phyloP scores from a whole-genome alignment of 176 grass and related monocot species.

The Paspalum notatum region DNA sequence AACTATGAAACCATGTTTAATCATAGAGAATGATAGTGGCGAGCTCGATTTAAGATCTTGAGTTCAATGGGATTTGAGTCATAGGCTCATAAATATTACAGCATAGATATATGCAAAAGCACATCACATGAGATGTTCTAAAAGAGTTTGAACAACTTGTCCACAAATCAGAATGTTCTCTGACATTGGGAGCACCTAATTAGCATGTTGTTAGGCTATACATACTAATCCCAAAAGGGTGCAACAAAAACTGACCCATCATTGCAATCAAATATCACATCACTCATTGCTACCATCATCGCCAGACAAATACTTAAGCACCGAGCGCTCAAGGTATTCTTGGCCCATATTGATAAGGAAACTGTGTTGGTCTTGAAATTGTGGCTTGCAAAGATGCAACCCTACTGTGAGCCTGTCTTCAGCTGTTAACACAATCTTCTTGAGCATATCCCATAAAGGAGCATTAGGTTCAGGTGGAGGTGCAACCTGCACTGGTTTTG shows the following conservation, averaged over 20 bases:
- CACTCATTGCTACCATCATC: not conserved
- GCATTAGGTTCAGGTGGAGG: not conserved
- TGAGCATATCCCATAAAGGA: constrained; percentile 20
- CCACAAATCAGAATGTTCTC: not conserved
- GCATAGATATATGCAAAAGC: not conserved
- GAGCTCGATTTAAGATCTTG: no score
- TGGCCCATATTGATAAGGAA: constrained; percentile 15
- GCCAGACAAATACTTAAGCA: constrained; percentile 2
- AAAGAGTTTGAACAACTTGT: not conserved
- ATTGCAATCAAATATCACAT: not conserved
- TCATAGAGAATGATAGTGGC: not conserved
- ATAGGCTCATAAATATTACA: not conserved
- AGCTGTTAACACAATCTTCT: not conserved
- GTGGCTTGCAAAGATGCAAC: constrained; percentile 13
- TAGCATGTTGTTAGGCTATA: not conserved
- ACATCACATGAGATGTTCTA: not conserved
- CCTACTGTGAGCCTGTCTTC: not conserved
- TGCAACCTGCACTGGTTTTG: constrained; percentile 1
- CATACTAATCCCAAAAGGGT: not conserved
- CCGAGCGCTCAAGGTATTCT: constrained; percentile 11
- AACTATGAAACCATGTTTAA: no score
- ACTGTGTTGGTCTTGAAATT: not conserved
- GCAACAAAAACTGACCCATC: not conserved
- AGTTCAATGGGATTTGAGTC: not conserved
- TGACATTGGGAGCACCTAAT: not conserved